Base-by-base conservation (phyloP, 2,329 filamentous ascomycete genomes). In the Diaporthe citrichinensis region DNA sequence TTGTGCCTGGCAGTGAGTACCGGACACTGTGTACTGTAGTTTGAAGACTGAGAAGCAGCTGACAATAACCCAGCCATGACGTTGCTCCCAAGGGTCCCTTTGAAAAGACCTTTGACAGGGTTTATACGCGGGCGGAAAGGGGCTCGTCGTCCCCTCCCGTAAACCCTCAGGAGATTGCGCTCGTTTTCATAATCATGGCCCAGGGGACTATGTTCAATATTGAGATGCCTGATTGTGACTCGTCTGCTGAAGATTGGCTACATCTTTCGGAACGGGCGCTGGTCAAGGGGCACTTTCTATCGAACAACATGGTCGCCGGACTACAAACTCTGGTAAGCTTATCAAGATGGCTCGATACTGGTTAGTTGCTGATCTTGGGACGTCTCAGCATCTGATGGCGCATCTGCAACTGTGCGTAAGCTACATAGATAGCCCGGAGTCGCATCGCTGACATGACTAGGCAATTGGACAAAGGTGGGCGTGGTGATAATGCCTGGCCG, bases 1-100 rank as follows among this genome's bases (percentile, higher is more conserved):
- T 72, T 72, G 68, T 25, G 68, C 68, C 20, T 72, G 68, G 68
- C 68, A 72, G 68, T 72, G 17, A 72, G 68, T 72, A 2, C 12
- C 31, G n/a, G 4, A 62, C 2, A 28, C 31, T 2, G 34, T 25
- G 25, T 12, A 39, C 36, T 39, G 2, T 39, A 8, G 0, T 6
- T 6, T 10, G 14, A 23, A n/a, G 36, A 34, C 23, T 61, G 6
- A 44, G 8, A 62, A 12, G 9, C 14, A 28, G n/a, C 58, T 62
- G 58, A 62, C 58, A 28, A 28, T 23, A 2, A 57, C 4, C 14
- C 14, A 62, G 58, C 36, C 58, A 62, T 12, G 36, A 62, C 15
- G 58, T 62, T 31, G 58, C 58, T 31, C 58, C 58, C 12, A 44
- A 44, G 39, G 58, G n/a, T 20, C 58, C 58, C n/a, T 62, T 62